Evolutionary conservation across 2,329 filamentous ascomycete genomes (phyloP).

Genomic region (Fusarium haematococcum): DNA sequence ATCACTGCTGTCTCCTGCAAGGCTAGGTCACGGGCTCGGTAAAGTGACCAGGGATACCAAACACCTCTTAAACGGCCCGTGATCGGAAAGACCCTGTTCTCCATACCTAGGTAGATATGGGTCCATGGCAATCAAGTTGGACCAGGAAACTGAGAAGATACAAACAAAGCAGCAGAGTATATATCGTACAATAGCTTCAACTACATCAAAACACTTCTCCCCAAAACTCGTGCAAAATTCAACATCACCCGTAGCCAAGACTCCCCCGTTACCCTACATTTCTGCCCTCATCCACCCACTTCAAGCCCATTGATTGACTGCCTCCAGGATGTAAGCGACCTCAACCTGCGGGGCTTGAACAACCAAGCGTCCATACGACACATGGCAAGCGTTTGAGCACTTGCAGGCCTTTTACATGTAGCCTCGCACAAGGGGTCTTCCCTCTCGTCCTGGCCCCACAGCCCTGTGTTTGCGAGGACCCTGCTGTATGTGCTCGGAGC

Average conservation of each 20-base stretch:
- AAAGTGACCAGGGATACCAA: background rate
- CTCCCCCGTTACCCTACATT: background rate
- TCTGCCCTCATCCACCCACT: slow-evolving; percentile 1
- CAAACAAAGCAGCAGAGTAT: background rate
- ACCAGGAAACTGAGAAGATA: background rate
- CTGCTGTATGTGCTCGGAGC: background rate
- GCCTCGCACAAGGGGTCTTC: slow-evolving; percentile 29
- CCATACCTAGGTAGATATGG: background rate
- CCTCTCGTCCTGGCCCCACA: slow-evolving; percentile 8
- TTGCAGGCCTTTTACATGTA: slow-evolving; percentile 24
- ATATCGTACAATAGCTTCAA: background rate
- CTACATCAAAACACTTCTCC: background rate
- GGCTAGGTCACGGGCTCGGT: background rate
- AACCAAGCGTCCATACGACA: slow-evolving; percentile 28
- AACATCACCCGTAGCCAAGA: background rate
- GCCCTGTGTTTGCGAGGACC: slow-evolving; percentile 16
- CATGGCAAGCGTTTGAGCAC: slow-evolving; percentile 27
- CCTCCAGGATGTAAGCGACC: slow-evolving; percentile 6
- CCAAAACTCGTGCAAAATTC: background rate
- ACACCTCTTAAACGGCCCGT: background rate
- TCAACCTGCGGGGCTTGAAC: slow-evolving; percentile 21
- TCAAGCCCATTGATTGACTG: slow-evolving; percentile 2
- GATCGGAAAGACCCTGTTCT: background rate
- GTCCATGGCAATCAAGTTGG: background rate
- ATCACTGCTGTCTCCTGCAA: background rate